Percentiles rank a stretch among this genome's conserved stretches.
Evolutionary conservation across 805 yeast genomes (phyloP).

Genomic region (Grigorovia humatica): DNA sequence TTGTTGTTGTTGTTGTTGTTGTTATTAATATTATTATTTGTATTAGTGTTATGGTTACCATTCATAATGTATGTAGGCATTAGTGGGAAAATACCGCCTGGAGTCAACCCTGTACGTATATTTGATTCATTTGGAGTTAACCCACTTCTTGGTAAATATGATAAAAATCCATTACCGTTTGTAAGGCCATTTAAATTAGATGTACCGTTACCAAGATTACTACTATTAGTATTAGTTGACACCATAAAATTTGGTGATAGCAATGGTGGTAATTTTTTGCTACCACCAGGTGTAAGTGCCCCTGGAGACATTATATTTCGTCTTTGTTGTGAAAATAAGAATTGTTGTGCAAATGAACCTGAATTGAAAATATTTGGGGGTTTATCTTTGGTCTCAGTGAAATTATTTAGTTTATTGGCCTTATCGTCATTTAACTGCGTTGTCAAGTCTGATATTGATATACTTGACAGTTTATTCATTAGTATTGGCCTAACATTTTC

Average conservation of each 20-base stretch:
- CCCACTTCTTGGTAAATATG: constrained; percentile 37
- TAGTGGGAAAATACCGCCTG: constrained; percentile 27
- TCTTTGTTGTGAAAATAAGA: constrained; percentile 6
- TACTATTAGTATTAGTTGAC: neutral
- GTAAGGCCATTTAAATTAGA: neutral
- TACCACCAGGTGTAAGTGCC: constrained; percentile 46
- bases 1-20: too few relatives aligned
- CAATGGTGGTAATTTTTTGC: constrained; percentile 42
- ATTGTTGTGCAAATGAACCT: neutral
- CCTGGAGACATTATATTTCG: constrained; percentile 31
- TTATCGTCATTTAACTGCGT: neutral
- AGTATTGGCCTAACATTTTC: neutral
- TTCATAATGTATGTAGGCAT: constrained; percentile 5
- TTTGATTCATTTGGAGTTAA: constrained; percentile 70
- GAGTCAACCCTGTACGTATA: constrained; percentile 61
- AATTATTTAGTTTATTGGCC: neutral
- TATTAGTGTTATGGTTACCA: neutral
- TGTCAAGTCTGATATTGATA: constrained; percentile 1
- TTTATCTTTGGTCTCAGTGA: neutral
- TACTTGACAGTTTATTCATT: constrained; percentile 1
- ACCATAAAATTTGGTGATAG: constrained; percentile 4
- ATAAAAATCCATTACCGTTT: constrained; percentile 1
- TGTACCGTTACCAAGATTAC: neutral
- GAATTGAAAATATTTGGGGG: neutral
- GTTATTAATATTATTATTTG: neutral